Evolutionary conservation across 306 rosid species (phyloP), one percentile per base, ranked within the genome.

Genomic region (Lotus japonicus): DNA sequence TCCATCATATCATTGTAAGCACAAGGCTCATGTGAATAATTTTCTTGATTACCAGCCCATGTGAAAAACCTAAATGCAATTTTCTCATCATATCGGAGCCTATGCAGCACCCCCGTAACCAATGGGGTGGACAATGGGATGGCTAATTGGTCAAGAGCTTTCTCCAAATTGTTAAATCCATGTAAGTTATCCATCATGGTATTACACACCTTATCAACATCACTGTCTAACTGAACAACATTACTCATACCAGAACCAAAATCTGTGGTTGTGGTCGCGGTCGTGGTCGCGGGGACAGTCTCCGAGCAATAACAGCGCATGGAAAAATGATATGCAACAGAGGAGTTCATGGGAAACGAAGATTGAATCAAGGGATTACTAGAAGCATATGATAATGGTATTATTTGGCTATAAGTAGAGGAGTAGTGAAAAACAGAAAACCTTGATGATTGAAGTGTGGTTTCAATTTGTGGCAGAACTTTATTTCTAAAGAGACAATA

Each of bases 1-100:
- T 89, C 97, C 53, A 92, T 88, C 98, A 92, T 86, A 41, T 88
- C 95, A 71, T 83, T 88, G 50, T 84, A 92, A 18, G 79, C 94
- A 64, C 60, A 56, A 72, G 80, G 64, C 65, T 92, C 96, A 14
- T 92, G 96, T 15, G 73, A 83, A 78, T 92, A 92, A 69, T 83
- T 83, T 38, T 86, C 89, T 69, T 79, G 91, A 48, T 66, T 85
- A 41, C 94, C 97, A 13, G 89, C 94, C 98, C 97, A 89, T 13
- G 85, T 89, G 74, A 92, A 92, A 55, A 89, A 89, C 68, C 97
- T 83, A 80, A 88, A 86, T 2, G 98, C 98, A 36, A 86, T 51
- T 51, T 88, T 92, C 70, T 92, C 98, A 62, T 92, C 98, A 57
- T 74, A 92, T 43, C 90, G 86, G 73, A 88, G 85, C 83, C 83